Base-by-base conservation (phyloP, 2,329 filamentous ascomycete genomes). In the Paramyrothecium roridum region DNA sequence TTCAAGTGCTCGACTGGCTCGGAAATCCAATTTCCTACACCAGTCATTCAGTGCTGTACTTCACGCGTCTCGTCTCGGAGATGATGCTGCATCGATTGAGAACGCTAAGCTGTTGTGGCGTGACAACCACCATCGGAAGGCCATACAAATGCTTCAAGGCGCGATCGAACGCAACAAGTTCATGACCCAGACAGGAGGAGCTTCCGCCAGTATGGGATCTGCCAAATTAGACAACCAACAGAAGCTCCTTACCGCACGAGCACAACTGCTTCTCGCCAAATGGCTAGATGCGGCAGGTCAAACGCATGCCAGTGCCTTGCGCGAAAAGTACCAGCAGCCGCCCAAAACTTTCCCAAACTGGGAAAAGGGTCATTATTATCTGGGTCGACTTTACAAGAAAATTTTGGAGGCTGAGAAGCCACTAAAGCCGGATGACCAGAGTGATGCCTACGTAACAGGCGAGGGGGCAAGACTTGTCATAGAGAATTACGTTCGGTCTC, bases 331-430 rank as follows among this genome's bases (percentile, higher is more conserved):
- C 65, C 88, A 92, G 59, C 84, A 89, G 61, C 93, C 93, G 1
- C 84, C 89, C n/a, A 86, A 83, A 67, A 86, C 84, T 1, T 77
- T 80, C 63, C 75, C 79, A 6, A 85, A 85, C 52, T 99, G 93
- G 93, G 95, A 99, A 69, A 98, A 97, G 72, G 93, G 91, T 0
- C 93, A 98, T 68, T 99, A 98, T 70, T 96, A 97, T 70, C 82
- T 99, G 11, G 95, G 95, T 6, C 91, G 93, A 49, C 92, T 98
- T 72, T 99, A 99, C 80, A 96, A 96, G 70, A 99, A 97, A 71
- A 83, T 98, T 3, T 78, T 97, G 3, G 93, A 98, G 65, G 90
- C 91, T 0, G 92, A 98, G 70, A 93, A 91, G 70, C 78, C 82
- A 2, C 83, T 96, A 52, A 86, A 88, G 40, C 78, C 84, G 19